phyloP scores from a whole-genome alignment of 257 asterid genomes.

The Primulina tabacum region DNA sequence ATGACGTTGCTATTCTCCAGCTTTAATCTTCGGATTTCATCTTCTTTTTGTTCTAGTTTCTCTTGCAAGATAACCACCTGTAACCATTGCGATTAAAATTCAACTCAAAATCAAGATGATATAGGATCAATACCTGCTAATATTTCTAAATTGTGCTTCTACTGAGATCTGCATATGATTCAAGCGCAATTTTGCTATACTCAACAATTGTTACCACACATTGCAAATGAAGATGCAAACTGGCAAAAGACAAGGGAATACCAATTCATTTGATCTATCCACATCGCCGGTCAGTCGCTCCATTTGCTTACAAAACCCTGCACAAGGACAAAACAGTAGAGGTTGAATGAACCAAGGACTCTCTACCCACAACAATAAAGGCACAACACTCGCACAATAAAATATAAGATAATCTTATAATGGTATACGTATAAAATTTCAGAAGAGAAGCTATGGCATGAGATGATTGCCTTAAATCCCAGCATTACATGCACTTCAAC shows the following conservation, averaged over 20 bases:
- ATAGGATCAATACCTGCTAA: neutral
- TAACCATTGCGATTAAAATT: conserved; percentile 10
- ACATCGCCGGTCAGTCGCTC: conserved; percentile 67
- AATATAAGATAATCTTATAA: neutral
- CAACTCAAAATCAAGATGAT: neutral
- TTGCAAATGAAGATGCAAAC: neutral
- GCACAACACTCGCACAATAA: neutral
- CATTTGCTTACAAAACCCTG: conserved; percentile 81
- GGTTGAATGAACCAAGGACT: neutral
- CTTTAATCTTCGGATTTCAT: conserved; percentile 50
- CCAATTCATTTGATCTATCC: conserved; percentile 92
- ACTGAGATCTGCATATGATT: neutral
- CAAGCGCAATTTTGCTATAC: neutral
- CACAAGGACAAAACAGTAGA: conserved; percentile 25
- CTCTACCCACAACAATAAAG: neutral
- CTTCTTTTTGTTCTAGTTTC: conserved; percentile 67
- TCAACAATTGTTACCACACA: no score
- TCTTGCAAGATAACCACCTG: conserved; percentile 83
- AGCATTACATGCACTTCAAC: neutral
- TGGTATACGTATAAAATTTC: neutral
- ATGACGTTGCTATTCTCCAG: conserved; percentile 32
- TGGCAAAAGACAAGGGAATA: conserved; percentile 21
- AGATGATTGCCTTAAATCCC: conserved; percentile 6
- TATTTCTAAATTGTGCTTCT: neutral
- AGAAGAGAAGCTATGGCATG: neutral